A percentile compares a stretch with the other conserved stretches of the same genome.
Conservation (phyloP, 163 green algal species). For the Volvox carteri region DNA sequence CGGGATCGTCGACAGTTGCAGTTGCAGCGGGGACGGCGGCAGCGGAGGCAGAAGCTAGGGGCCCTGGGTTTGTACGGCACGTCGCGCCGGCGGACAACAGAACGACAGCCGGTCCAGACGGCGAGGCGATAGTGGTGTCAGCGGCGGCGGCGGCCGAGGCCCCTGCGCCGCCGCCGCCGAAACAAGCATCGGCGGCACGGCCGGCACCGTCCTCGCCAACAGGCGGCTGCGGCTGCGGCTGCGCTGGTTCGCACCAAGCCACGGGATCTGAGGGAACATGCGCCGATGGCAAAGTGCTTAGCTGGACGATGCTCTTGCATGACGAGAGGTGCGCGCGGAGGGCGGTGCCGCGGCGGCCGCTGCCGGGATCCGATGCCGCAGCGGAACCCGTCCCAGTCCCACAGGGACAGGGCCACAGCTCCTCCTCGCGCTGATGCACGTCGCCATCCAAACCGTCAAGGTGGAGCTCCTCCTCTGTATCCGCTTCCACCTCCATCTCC, state of each 20-base stretch:
- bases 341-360: not conserved
- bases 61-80: not conserved
- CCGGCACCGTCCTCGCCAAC: too few relatives aligned
- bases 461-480: not conserved
- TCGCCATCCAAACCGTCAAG: not conserved
- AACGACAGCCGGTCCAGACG: conserved; percentile 9
- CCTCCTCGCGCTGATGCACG: not conserved
- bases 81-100: conserved; percentile 3
- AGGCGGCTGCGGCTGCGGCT: too few relatives aligned
- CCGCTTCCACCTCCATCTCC: conserved; percentile 61
- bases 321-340: not conserved
- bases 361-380: conserved; percentile 7
- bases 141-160: not conserved
- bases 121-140: not conserved
- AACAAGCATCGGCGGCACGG: too few relatives aligned
- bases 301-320: not conserved
- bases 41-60: not conserved
- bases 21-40: not conserved
- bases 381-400: too few relatives aligned
- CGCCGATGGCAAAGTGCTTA: not conserved
- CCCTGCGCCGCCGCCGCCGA: too few relatives aligned
- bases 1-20: not conserved
- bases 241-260: too few relatives aligned
- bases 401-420: too few relatives aligned
- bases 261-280: too few relatives aligned